A percentile compares a stretch with the other conserved stretches of the same genome.
Evolutionary conservation across 805 yeast genomes (phyloP).

Genomic region (Yamadazyma insecticola): DNA sequence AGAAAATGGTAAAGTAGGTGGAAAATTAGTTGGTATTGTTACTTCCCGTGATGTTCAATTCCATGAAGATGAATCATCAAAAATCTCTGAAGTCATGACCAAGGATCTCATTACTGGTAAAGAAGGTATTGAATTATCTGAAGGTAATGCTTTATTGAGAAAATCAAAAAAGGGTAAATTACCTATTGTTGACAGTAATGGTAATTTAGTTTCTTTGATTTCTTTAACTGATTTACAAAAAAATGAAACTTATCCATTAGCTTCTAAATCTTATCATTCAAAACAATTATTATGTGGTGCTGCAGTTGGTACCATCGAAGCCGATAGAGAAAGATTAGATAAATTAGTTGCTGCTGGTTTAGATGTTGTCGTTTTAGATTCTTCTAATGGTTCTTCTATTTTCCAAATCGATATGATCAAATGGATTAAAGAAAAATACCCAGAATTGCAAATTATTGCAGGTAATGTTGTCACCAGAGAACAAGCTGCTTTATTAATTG

Average conservation of each 20-base stretch:
- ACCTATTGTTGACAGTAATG: constrained; percentile 79
- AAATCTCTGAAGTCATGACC: constrained; percentile 83
- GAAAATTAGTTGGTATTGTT: constrained; percentile 89
- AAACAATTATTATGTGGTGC: constrained; percentile 99
- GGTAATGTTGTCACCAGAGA: constrained; percentile 99
- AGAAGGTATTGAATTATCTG: constrained; percentile 72
- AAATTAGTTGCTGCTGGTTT: constrained; percentile 92
- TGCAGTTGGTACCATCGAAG: constrained; percentile 90
- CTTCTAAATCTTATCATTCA: constrained; percentile 87
- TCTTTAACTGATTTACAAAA: constrained; percentile 97
- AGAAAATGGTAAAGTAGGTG: constrained; percentile 85
- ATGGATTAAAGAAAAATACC: constrained; percentile 79
- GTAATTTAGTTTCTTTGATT: constrained; percentile 78
- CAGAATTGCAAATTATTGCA: constrained; percentile 84
- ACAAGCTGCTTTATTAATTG: constrained; percentile 93
- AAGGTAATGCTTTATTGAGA: constrained; percentile 89
- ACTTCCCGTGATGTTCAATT: constrained; percentile 97
- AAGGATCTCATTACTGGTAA: constrained; percentile 78
- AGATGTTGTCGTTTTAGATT: constrained; percentile 93
- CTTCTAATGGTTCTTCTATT: constrained; percentile 95
- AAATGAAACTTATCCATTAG: constrained; percentile 88
- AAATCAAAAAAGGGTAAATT: constrained; percentile 95
- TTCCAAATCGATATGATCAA: constrained; percentile 92
- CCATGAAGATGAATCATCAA: constrained; percentile 63
- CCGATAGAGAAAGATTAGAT: constrained; percentile 79